Conservation (phyloP, 805 yeast species). For the Wickerhamiella vanderwaltii region DNA sequence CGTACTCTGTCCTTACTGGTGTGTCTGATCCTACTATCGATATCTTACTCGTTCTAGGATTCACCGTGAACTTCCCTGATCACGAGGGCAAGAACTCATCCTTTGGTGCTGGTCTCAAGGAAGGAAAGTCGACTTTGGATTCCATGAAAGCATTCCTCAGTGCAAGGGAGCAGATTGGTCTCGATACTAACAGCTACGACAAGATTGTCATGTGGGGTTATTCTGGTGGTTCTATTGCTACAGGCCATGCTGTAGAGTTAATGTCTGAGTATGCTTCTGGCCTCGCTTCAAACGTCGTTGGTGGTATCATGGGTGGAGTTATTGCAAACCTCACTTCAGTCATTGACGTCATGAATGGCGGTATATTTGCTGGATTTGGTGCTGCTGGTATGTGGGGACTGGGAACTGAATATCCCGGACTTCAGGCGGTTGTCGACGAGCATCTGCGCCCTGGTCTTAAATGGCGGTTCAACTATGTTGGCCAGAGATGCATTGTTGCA, state of each 20-base stretch:
- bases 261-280: constrained; percentile 21
- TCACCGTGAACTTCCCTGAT: constrained; percentile 21
- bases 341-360: constrained; percentile 16
- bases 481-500: constrained; percentile 14
- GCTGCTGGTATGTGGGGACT: constrained; percentile 24
- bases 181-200: constrained; percentile 9
- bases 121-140: constrained; percentile 24
- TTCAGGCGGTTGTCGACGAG: constrained; percentile 14
- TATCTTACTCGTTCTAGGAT: constrained; percentile 17
- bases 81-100: constrained; percentile 20
- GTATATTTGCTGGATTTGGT: constrained; percentile 21
- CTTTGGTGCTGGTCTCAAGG: constrained; percentile 19
- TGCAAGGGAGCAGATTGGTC: constrained; percentile 13
- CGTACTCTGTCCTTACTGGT: constrained; percentile 16
- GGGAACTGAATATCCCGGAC: constrained; percentile 21
- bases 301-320: constrained; percentile 20
- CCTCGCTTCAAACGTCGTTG: constrained; percentile 15
- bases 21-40: constrained; percentile 14
- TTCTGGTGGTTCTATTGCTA: constrained; percentile 22
- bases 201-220: constrained; percentile 23
- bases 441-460: constrained; percentile 13
- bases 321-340: constrained; percentile 19
- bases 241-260: constrained; percentile 23
- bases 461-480: constrained; percentile 14
- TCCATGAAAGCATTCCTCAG: constrained; percentile 22